phyloP scores from a whole-genome alignment of 2,329 filamentous ascomycete genomes.

The Hirsutella thompsonii region DNA sequence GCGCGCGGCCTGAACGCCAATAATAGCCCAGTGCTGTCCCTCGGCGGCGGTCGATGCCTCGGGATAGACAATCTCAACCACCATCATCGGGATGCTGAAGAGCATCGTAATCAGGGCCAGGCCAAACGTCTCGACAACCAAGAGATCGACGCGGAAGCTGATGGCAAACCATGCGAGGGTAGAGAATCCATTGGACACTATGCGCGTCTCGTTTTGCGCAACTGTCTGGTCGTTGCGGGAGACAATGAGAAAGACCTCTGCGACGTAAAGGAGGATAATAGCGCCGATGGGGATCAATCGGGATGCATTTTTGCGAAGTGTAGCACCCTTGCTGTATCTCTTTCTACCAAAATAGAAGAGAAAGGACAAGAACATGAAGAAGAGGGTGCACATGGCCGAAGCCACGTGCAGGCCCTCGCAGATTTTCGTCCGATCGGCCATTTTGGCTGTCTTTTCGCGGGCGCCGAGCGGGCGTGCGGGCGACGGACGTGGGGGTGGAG shows the following conservation, averaged over 20 bases:
- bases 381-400: not conserved
- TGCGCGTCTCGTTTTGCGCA: not conserved
- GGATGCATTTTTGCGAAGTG: not conserved
- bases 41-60: not conserved
- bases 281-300: not conserved
- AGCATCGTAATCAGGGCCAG: not conserved
- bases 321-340: not conserved
- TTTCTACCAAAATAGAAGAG: conserved; percentile 1
- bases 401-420: conserved; percentile 1
- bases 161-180: conserved; percentile 1
- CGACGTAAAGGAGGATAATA: not conserved
- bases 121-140: conserved; percentile 1
- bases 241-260: not conserved
- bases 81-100: conserved; percentile 1
- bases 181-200: not conserved
- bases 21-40: not conserved
- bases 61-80: not conserved
- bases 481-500: not conserved
- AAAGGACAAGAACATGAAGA: conserved; percentile 4
- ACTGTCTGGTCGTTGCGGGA: not conserved
- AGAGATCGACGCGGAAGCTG: not conserved
- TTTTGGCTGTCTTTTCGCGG: not conserved
- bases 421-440: not conserved
- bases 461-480: not conserved
- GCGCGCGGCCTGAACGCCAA: not conserved